A percentile compares a stretch with the other conserved stretches of the same genome.
Evolutionary conservation across 345 rosid species (phyloP).

Genomic region (Zanthoxylum bungeanum): DNA sequence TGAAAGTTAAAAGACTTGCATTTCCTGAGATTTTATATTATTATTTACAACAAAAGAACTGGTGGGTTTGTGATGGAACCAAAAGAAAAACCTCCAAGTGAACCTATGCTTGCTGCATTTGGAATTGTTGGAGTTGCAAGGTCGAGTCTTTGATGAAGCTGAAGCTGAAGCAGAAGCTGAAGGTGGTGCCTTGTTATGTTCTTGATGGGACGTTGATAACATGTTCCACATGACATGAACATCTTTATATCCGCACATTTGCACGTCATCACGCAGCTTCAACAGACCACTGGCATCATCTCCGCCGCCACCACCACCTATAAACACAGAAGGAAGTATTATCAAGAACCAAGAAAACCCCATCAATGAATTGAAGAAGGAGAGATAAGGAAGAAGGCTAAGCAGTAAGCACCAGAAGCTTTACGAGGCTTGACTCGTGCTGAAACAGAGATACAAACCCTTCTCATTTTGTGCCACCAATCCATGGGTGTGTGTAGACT

Average conservation of each 20-base stretch:
- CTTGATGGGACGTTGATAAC: not conserved
- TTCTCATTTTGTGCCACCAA: not conserved
- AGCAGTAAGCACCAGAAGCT: not conserved
- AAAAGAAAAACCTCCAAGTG: not conserved
- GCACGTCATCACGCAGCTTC: not conserved
- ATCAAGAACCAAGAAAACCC: not conserved
- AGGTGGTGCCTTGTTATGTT: not conserved
- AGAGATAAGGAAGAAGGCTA: not conserved
- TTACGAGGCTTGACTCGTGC: not conserved
- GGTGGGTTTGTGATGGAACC: not conserved
- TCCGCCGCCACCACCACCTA: not conserved
- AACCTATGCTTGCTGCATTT: not conserved
- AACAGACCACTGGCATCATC: not conserved
- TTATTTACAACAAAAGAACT: not conserved
- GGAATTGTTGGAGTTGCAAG: not conserved
- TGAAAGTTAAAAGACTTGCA: no score
- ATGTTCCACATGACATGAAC: slow-evolving; percentile 2
- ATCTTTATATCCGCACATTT: not conserved
- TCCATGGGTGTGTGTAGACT: not conserved
- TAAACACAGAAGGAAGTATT: not conserved
- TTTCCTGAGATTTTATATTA: no score
- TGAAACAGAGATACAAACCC: not conserved
- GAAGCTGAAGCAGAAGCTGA: no score
- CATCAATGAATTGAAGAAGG: not conserved
- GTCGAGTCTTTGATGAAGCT: not conserved